A percentile compares a stretch with the other conserved stretches of the same genome.
phyloP scores from a whole-genome alignment of 495 filamentous ascomycete genomes.

The Poronia punctata region DNA sequence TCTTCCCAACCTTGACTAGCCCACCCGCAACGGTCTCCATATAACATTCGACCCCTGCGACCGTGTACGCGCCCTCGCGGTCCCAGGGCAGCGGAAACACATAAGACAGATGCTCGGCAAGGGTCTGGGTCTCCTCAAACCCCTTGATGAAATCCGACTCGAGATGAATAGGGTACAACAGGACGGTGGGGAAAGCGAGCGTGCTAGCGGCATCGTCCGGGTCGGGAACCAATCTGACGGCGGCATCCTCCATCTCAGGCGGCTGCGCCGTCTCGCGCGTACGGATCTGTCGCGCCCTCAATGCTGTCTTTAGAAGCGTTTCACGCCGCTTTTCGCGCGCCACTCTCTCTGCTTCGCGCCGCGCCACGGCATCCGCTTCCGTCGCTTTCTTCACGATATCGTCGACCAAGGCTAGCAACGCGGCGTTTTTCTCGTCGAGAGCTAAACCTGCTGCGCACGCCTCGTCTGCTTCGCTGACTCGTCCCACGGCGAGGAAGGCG shows the following conservation, averaged over 20 bases:
- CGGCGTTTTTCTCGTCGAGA: slow-evolving; percentile 53
- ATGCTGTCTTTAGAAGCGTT: slow-evolving; percentile 56
- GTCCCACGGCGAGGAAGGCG: slow-evolving; percentile 68
- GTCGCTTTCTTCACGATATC: slow-evolving; percentile 46
- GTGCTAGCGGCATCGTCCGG: slow-evolving; percentile 61
- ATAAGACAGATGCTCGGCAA: slow-evolving; percentile 69
- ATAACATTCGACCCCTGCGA: slow-evolving; percentile 70
- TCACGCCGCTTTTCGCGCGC: slow-evolving; percentile 46
- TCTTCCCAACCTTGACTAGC: slow-evolving; percentile 84
- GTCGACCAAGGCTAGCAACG: slow-evolving; percentile 45
- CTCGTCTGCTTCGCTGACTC: slow-evolving; percentile 68
- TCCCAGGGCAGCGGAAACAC: slow-evolving; percentile 87
- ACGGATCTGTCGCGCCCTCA: slow-evolving; percentile 66
- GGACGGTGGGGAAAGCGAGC: slow-evolving; percentile 67
- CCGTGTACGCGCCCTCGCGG: slow-evolving; percentile 54
- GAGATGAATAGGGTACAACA: slow-evolving; percentile 72
- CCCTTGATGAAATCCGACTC: slow-evolving; percentile 87
- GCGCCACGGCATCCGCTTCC: slow-evolving; percentile 27
- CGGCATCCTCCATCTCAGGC: slow-evolving; percentile 78
- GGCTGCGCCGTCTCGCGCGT: slow-evolving; percentile 59
- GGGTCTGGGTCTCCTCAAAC: slow-evolving; percentile 62
- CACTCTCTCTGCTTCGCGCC: slow-evolving; percentile 43
- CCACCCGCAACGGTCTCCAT: slow-evolving; percentile 78
- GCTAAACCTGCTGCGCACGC: slow-evolving; percentile 61
- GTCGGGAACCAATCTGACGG: slow-evolving; percentile 60